Percentiles rank a stretch among this genome's conserved stretches.
Evolutionary conservation across 441 rosid genomes (phyloP).

Genomic region (Rhodomyrtus psidioides): DNA sequence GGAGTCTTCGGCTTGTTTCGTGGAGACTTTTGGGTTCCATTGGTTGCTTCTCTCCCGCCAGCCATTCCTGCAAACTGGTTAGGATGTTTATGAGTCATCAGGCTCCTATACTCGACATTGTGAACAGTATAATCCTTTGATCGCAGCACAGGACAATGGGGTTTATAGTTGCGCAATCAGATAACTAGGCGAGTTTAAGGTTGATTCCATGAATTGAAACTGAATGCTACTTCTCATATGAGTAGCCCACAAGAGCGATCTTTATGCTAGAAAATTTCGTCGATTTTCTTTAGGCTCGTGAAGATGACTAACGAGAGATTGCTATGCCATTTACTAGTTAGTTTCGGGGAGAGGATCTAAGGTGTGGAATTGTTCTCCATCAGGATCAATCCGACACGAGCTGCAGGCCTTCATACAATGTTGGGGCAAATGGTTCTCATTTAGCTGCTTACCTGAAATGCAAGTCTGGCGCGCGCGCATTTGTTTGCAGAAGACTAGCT

Average conservation of each 20-base stretch:
- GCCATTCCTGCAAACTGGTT: slow-evolving; percentile 34
- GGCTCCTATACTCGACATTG: background rate
- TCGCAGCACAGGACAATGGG: background rate
- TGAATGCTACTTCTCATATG: background rate
- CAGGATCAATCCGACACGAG: background rate
- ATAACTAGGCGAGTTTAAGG: background rate
- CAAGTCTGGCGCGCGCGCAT: background rate
- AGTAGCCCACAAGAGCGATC: background rate
- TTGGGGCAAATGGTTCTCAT: background rate
- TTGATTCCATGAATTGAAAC: background rate
- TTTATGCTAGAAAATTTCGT: background rate
- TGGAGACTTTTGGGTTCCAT: slow-evolving; percentile 9
- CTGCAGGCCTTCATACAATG: background rate
- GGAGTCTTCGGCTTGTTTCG: slow-evolving; percentile 10
- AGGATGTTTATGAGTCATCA: background rate
- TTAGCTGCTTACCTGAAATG: background rate
- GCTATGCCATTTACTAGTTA: background rate
- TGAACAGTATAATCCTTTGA: background rate
- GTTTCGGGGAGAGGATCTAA: background rate
- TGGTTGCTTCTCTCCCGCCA: slow-evolving; percentile 5
- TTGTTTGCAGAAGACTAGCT: background rate
- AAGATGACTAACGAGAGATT: background rate
- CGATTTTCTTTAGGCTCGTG: background rate
- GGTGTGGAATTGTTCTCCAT: background rate
- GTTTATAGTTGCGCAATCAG: background rate